Conservation (phyloP, 2,329 filamentous ascomycete genomes). For the Pyrenochaeta sp. region DNA sequence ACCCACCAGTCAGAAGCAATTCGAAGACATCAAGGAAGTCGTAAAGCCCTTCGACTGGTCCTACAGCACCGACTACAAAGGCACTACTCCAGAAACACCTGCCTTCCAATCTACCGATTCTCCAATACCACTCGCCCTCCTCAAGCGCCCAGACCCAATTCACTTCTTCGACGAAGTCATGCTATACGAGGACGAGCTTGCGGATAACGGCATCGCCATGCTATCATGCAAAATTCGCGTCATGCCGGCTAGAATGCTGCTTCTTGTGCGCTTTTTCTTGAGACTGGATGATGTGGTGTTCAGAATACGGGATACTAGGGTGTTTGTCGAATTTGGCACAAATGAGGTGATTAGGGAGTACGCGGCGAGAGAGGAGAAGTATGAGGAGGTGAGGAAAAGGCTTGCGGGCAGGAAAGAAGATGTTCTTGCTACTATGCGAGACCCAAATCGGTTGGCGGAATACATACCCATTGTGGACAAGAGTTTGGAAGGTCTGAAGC, state of each 20-base stretch:
- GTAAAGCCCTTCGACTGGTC: slow-evolving; percentile 99
- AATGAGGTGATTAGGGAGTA: slow-evolving; percentile 88
- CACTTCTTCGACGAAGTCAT: slow-evolving; percentile 96
- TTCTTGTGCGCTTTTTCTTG: slow-evolving; percentile 90
- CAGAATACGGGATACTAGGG: slow-evolving; percentile 84
- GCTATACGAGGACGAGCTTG: slow-evolving; percentile 95
- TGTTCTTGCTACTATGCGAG: slow-evolving; percentile 76
- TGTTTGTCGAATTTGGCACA: slow-evolving; percentile 88
- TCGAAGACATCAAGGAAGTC: slow-evolving; percentile 88
- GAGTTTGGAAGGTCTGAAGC: slow-evolving; percentile 64
- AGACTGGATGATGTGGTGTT: slow-evolving; percentile 89
- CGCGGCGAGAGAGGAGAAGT: slow-evolving; percentile 83
- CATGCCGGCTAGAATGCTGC: slow-evolving; percentile 86
- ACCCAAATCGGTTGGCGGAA: slow-evolving; percentile 73
- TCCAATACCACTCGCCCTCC: slow-evolving; percentile 82
- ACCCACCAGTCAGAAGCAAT: slow-evolving; percentile 72
- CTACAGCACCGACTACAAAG: slow-evolving; percentile 88
- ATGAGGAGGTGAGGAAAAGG: slow-evolving; percentile 74
- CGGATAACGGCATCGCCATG: slow-evolving; percentile 94
- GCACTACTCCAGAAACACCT: slow-evolving; percentile 62
- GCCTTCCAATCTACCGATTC: slow-evolving; percentile 57
- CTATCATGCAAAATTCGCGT: slow-evolving; percentile 91
- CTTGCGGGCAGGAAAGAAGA: slow-evolving; percentile 70
- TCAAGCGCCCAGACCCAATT: slow-evolving; percentile 91
- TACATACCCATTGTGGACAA: slow-evolving; percentile 74